phyloP scores from a whole-genome alignment of 139 green algal genomes.

The Axilococcus clingmanii region DNA sequence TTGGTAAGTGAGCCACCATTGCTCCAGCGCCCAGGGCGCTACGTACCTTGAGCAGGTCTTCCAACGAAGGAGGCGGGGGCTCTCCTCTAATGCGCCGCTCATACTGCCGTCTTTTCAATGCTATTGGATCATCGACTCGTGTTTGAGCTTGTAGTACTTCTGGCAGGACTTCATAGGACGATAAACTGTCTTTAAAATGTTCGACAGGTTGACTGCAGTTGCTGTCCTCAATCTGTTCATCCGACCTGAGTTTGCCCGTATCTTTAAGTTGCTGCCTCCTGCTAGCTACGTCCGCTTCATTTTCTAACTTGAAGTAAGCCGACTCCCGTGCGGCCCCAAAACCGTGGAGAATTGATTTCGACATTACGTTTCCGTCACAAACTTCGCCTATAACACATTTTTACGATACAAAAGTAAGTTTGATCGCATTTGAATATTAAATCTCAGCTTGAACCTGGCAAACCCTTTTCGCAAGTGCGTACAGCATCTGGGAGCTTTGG shows the following conservation, averaged over 20 bases:
- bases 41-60: slow-evolving; percentile 21
- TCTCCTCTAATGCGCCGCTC: slow-evolving; percentile 16
- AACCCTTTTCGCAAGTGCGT: no score
- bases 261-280: slow-evolving; percentile 23
- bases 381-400: no score
- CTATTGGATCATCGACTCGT: slow-evolving; percentile 26
- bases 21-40: slow-evolving; percentile 12
- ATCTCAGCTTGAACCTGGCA: no score
- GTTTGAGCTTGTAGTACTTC: slow-evolving; percentile 36
- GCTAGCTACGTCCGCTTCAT: slow-evolving; percentile 32
- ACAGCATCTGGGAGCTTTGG: no score
- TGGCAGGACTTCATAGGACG: slow-evolving; percentile 27
- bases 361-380: no score
- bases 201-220: slow-evolving; percentile 3
- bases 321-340: no score
- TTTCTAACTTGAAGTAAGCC: slow-evolving; percentile 28
- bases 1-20: slow-evolving; percentile 29
- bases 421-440: no score
- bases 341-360: no score
- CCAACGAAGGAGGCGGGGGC: slow-evolving; percentile 14
- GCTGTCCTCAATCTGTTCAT: slow-evolving; percentile 8
- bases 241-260: slow-evolving; percentile 21
- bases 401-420: no score
- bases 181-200: slow-evolving; percentile 6
- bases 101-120: slow-evolving; percentile 3